Base-by-base conservation (phyloP, 495 filamentous ascomycete genomes). In the Trichoderma erinaceum region DNA sequence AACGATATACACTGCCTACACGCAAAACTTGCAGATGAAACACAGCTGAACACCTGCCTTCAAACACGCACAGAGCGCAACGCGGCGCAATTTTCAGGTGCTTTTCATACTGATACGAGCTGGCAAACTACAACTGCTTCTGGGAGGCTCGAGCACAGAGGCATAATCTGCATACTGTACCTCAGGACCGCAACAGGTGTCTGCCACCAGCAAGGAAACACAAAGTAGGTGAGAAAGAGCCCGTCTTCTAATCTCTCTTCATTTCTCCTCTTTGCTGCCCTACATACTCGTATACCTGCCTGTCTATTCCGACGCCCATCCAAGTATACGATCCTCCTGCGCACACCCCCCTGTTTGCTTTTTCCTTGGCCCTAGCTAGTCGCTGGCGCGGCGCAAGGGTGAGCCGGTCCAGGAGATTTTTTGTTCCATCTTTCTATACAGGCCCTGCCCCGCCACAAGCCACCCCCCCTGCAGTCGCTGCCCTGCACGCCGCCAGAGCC, bases 341-440 rank as follows among this genome's bases (percentile, higher is more conserved):
- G 3, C 58, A 27, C 63, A 38, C 65, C 65, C 65, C 65, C 65
- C 65, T 56, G 65, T 67, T 67, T 67, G 65, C 65, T 38, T 67
- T 25, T 29, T 50, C 29, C n/a, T 41, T 21, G 50, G 50, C 50
- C 50, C 50, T 25, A 56, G 50, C 50, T 25, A 56, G 50, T 61
- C 56, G 8, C 56, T 61, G 56, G 56, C 56, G 56, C 56, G 56
- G 56, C 56, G 56, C 56, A 61, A 61, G 56, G 56, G 56, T 61
- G 56, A 61, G 56, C 56, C 56, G 56, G 56, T 61, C 56, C 56
- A 61, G 56, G 56, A 61, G 56, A 61, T 67, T 67, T 32, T 27
- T 67, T 32, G 25, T 56, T 32, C 41, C 65, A 32, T 52, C 23
- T 67, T 67, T 67, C 41, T 56, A 3, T 56, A 32, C 44, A 43